Conservation (phyloP, 2,329 filamentous ascomycete genomes). For the Fonsecaea monophora region DNA sequence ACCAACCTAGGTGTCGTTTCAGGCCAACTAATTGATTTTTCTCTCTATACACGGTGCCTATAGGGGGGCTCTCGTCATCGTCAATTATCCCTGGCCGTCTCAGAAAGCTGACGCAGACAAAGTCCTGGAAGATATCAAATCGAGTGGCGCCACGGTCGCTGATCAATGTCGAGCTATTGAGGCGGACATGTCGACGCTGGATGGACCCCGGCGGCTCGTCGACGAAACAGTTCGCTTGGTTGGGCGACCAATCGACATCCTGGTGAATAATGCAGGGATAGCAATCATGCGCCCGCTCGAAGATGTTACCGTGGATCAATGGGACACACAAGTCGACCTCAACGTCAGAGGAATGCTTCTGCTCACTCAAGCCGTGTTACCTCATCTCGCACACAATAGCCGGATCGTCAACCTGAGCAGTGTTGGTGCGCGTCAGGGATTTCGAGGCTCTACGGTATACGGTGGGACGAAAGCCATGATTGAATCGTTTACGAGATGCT, state of each 20-base stretch:
- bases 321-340: constrained; percentile 53
- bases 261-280: constrained; percentile 24
- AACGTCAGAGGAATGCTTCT: constrained; percentile 57
- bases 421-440: constrained; percentile 10
- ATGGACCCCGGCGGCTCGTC: constrained; percentile 12
- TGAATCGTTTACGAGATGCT: constrained; percentile 55
- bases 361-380: constrained; percentile 43
- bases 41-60: no score
- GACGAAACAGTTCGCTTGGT: constrained; percentile 3
- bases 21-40: neutral
- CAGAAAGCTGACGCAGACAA: neutral
- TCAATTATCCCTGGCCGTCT: neutral
- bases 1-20: neutral
- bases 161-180: neutral
- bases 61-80: neutral
- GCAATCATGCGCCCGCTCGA: constrained; percentile 13
- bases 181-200: constrained; percentile 34
- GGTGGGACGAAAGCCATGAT: constrained; percentile 59
- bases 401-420: constrained; percentile 50
- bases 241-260: constrained; percentile 16
- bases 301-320: constrained; percentile 51
- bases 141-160: neutral
- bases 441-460: constrained; percentile 50
- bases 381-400: constrained; percentile 45
- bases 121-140: neutral